These are phyloP conservation scores for Phytophthora sp. DNA, from an alignment of 352 stramenopile genomes.

Conservation along the genomic window DNA sequence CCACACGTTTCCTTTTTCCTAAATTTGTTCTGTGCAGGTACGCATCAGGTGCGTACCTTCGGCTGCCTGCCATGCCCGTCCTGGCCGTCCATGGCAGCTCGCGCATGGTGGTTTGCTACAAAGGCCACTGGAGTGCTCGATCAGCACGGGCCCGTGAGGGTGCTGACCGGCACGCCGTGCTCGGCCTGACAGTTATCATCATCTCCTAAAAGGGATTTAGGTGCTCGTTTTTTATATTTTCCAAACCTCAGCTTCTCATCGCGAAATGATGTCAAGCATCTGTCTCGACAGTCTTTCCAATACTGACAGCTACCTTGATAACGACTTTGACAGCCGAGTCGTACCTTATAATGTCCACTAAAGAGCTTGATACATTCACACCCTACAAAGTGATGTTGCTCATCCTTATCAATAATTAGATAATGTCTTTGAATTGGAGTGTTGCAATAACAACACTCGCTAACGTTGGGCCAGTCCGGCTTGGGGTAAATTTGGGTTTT, in stretches of 20 bases:
- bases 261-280: background rate
- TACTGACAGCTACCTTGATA: constrained; percentile 11
- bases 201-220: constrained; percentile 7
- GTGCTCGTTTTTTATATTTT: constrained; percentile 4
- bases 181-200: too few species aligned
- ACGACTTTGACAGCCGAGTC: background rate
- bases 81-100: too few species aligned
- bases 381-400: constrained; percentile 17
- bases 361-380: constrained; percentile 17
- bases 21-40: too few species aligned
- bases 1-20: too few species aligned
- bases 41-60: too few species aligned
- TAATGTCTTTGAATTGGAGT: constrained; percentile 16
- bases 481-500: constrained; percentile 11
- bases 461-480: constrained; percentile 10
- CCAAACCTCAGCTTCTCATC: background rate
- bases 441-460: constrained; percentile 12
- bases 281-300: constrained; percentile 15
- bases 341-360: too few species aligned
- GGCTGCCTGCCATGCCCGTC: too few species aligned
- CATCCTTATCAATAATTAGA: constrained; percentile 17
- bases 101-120: too few species aligned
- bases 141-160: too few species aligned
- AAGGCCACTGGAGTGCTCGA: too few species aligned
- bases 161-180: too few species aligned